Base-by-base conservation (phyloP, 2,329 filamentous ascomycete genomes). In the Fusarium sp. region DNA sequence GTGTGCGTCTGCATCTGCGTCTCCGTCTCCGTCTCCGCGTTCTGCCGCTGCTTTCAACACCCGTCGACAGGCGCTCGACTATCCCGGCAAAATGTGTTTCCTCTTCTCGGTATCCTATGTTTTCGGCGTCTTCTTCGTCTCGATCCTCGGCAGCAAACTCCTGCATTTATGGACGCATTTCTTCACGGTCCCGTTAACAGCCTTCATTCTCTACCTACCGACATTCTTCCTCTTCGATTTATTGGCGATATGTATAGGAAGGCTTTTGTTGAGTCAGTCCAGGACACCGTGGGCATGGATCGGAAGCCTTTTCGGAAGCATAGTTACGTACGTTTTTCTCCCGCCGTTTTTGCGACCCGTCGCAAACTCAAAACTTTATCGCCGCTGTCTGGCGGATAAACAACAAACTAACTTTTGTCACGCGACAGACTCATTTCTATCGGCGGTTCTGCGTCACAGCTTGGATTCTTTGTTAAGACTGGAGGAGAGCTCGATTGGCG, bases 401-500 rank as follows among this genome's bases (percentile, higher is more conserved):
- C 45, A 58, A 10, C 19, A 50, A 43, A 39, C 60, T 71, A 37
- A 70, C 62, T 45, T 44, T 7, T 30, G 7, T 14, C 19, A 47
- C 37, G 17, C 22, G 9, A 26, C 55, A 78, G 76, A 24, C 26
- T 76, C 15, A 49, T 77, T 8, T 71, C 71, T 1, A 50, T 76
- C 17, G 64, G 66, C 44, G 76, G 74, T 20, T 75, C 75, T 20
- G 63, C 76, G 4, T 76, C 75, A 7, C 75, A 78, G 48, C 62
- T 77, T 13, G 75, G 75, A 26, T 78, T 78, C 47, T 78, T 65
- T 50, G 62, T 68, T 47, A 71, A 77, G 48, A 77, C 76, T 0
- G 76, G 76, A 15, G 76, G 75, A 28, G 75, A 77, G 54, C 62
- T 78, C 11, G 72, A 77, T 48, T 78, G 76, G 76, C 68, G 67